phyloP scores from a whole-genome alignment of 768 basidiomycete species.

The Lactifluus volemus region DNA sequence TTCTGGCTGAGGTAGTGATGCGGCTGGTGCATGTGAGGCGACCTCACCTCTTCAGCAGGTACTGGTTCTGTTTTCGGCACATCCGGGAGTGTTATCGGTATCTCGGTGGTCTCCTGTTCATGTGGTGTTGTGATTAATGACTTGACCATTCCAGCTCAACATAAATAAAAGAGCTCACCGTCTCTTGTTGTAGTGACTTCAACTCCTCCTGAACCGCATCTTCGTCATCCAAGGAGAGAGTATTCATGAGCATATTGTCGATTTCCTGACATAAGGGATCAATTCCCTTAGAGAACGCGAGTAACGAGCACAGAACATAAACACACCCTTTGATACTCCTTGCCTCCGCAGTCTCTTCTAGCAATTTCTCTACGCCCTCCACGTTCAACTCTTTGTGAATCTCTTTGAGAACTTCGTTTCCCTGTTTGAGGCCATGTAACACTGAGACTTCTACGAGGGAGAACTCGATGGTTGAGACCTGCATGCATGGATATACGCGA shows the following conservation, averaged over 20 bases:
- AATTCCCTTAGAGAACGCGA: background rate
- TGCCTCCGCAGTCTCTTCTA: conserved; percentile 91
- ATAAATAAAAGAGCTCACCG: conserved; percentile 33
- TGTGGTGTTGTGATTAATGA: conserved; percentile 26
- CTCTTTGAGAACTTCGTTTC: conserved; percentile 87
- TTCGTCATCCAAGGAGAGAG: conserved; percentile 82
- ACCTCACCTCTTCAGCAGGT: conserved; percentile 26
- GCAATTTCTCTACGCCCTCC: conserved; percentile 86
- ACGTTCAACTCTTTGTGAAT: conserved; percentile 91
- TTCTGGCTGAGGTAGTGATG: background rate
- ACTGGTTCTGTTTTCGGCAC: conserved; percentile 42
- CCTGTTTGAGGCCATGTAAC: conserved; percentile 85
- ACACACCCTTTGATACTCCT: conserved; percentile 82
- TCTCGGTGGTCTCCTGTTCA: conserved; percentile 20
- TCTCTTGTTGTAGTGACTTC: conserved; percentile 51
- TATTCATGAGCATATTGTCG: conserved; percentile 74
- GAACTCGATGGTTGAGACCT: conserved; percentile 98
- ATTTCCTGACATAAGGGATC: conserved; percentile 60
- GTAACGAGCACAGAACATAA: background rate
- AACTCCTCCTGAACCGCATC: conserved; percentile 88
- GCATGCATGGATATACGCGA: background rate
- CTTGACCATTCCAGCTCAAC: background rate
- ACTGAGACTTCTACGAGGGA: conserved; percentile 90
- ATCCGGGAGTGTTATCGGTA: conserved; percentile 40
- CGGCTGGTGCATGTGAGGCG: background rate